Percentiles rank a stretch among this genome's conserved stretches.
Conservation (phyloP, 2,329 filamentous ascomycete species). For the Diaporthe sp. region DNA sequence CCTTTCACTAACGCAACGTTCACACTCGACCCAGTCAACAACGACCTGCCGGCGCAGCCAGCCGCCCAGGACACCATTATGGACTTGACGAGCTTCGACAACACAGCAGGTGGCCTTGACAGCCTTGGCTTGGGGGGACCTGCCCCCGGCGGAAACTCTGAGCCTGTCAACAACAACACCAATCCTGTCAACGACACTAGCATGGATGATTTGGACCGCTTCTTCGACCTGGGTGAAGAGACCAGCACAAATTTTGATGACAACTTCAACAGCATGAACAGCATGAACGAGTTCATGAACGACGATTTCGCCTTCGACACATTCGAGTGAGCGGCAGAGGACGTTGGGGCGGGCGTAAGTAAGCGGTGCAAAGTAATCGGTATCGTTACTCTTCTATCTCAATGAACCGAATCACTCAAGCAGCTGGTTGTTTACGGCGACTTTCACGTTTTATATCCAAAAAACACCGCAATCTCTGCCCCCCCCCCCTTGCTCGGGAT, state of each 20-base stretch:
- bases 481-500: neutral
- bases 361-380: neutral
- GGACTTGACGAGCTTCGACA: constrained; percentile 36
- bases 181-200: constrained; percentile 45
- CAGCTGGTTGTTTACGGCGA: neutral
- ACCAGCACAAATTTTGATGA: constrained; percentile 54
- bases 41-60: constrained; percentile 19
- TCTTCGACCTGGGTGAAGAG: constrained; percentile 61
- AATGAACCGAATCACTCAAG: neutral
- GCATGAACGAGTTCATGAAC: constrained; percentile 39
- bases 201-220: constrained; percentile 58
- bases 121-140: constrained; percentile 16
- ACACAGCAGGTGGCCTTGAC: constrained; percentile 26
- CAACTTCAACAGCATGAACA: constrained; percentile 39
- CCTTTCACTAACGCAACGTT: constrained; percentile 41
- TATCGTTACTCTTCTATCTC: neutral
- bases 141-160: constrained; percentile 43
- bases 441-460: neutral
- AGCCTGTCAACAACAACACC: constrained; percentile 45
- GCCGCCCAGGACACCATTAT: constrained; percentile 23
- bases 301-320: constrained; percentile 36
- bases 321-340: neutral
- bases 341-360: neutral
- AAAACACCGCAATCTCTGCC: neutral
- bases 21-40: constrained; percentile 38